Percentiles rank a stretch among this genome's conserved stretches.
phyloP scores from a whole-genome alignment of 2,329 filamentous ascomycete genomes.

The Torrubiellomyces zombiae region DNA sequence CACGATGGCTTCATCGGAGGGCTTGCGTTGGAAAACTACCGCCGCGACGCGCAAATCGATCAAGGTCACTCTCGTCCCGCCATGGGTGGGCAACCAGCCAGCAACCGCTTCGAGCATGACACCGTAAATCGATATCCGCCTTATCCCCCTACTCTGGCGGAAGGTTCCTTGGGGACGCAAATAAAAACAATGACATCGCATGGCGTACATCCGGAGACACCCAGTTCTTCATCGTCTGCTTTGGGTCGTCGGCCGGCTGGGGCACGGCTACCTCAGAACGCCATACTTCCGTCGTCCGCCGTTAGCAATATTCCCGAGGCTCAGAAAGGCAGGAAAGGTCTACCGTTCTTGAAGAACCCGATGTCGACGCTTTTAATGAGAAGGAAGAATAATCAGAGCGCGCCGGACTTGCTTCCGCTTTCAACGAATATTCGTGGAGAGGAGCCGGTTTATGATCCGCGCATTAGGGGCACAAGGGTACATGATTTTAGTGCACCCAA shows the following conservation, averaged over 20 bases:
- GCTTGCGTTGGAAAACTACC: slow-evolving; percentile 33
- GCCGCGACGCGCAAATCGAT: slow-evolving; percentile 20
- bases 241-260: slow-evolving; percentile 26
- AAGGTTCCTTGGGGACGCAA: too few relatives aligned
- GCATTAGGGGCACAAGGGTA: slow-evolving; percentile 45
- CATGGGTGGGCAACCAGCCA: slow-evolving; percentile 7
- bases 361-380: slow-evolving; percentile 42
- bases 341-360: slow-evolving; percentile 42
- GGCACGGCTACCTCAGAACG: slow-evolving; percentile 21
- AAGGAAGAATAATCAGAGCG: slow-evolving; percentile 34
- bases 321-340: slow-evolving; percentile 32
- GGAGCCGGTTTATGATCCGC: slow-evolving; percentile 40
- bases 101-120: slow-evolving; percentile 3
- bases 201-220: slow-evolving; percentile 27
- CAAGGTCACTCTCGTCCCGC: slow-evolving; percentile 9
- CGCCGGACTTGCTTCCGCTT: slow-evolving; percentile 24
- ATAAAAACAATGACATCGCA: slow-evolving; percentile 25
- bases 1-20: slow-evolving; percentile 36
- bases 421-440: slow-evolving; percentile 21
- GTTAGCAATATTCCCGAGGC: slow-evolving; percentile 17
- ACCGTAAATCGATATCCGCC: too few relatives aligned
- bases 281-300: slow-evolving; percentile 14
- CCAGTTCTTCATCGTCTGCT: slow-evolving; percentile 10
- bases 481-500: slow-evolving; percentile 51
- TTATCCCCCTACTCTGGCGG: too few relatives aligned